These are phyloP conservation scores for Paraurostyla sp. DNA, from an alignment of 73 alveolate genomes.

Conservation along the genomic window DNA sequence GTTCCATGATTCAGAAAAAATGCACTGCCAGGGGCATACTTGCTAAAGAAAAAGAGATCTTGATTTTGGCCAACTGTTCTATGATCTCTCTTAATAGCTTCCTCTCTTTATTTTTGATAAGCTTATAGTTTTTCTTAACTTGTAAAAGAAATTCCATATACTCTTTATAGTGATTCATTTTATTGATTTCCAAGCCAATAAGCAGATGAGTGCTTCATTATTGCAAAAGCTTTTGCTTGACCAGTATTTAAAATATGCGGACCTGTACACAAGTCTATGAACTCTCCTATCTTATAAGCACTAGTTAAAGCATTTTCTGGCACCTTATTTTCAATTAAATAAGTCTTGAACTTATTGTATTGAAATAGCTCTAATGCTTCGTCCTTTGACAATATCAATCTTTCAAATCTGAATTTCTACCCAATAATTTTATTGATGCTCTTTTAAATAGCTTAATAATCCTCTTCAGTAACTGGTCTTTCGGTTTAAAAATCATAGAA, in stretches of 20 bases:
- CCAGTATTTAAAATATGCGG: conserved; percentile 99
- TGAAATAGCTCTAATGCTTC: conserved; percentile 94
- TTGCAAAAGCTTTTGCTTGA: conserved; percentile 93
- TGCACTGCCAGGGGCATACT: conserved; percentile 95
- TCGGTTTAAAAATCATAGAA: conserved; percentile 91
- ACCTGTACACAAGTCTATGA: conserved; percentile 99
- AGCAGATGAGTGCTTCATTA: conserved; percentile 95
- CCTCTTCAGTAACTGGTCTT: conserved; percentile 77
- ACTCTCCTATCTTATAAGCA: conserved; percentile 96
- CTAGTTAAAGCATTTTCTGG: conserved; percentile 94
- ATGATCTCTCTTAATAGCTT: conserved; percentile 97
- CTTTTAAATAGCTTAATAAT: conserved; percentile 81
- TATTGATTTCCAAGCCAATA: conserved; percentile 98
- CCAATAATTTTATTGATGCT: conserved; percentile 82
- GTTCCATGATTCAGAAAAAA: conserved; percentile 97
- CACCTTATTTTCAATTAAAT: conserved; percentile 90
- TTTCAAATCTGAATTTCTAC: conserved; percentile 93
- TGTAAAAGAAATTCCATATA: conserved; percentile 95
- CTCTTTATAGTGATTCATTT: conserved; percentile 94
- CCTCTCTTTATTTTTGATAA: conserved; percentile 92
- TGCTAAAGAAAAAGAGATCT: conserved; percentile 93
- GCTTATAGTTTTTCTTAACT: conserved; percentile 93
- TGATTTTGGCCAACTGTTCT: conserved; percentile 95
- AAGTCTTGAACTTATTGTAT: conserved; percentile 91
- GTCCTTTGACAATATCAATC: conserved; percentile 90